Conservation (phyloP, 257 asterid species). For the Echites panduratus region DNA sequence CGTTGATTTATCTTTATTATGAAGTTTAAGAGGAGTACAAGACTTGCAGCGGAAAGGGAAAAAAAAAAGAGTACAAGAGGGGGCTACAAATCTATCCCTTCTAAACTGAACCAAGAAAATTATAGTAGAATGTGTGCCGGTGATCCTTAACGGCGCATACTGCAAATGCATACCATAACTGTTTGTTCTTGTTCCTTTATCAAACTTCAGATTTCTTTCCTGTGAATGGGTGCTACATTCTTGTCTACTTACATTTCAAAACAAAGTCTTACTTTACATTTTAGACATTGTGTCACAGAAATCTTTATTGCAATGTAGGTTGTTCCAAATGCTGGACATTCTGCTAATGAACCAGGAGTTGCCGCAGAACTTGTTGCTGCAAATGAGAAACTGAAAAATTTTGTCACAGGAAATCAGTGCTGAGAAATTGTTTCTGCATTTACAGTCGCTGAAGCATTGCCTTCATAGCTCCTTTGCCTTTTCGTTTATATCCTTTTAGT, state of each 20-base stretch:
- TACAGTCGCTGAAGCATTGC: not conserved
- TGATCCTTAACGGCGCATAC: not conserved
- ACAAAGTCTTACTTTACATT: not conserved
- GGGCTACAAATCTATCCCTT: not conserved
- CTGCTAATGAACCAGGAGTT: slow-evolving; percentile 83
- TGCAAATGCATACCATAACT: not conserved
- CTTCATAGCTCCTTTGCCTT: not conserved
- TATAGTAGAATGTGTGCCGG: not conserved
- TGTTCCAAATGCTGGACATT: slow-evolving; percentile 88
- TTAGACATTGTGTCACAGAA: not conserved
- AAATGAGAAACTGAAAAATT: slow-evolving; percentile 63
- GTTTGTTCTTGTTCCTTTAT: not conserved
- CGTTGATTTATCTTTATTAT: not conserved
- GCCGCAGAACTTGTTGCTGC: slow-evolving; percentile 83
- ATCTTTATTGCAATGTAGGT: slow-evolving; percentile 32
- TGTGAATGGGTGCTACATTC: not conserved
- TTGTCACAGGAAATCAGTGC: slow-evolving; percentile 20
- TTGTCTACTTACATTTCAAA: not conserved
- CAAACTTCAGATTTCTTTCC: not conserved
- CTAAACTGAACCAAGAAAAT: not conserved
- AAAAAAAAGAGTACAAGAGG: not conserved
- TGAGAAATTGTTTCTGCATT: not conserved
- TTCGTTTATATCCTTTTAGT: not conserved
- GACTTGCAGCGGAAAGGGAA: too few relatives aligned
- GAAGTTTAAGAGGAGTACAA: too few relatives aligned